Conservation (phyloP, 352 stramenopile genomes). For the Phytopythium litorale region DNA sequence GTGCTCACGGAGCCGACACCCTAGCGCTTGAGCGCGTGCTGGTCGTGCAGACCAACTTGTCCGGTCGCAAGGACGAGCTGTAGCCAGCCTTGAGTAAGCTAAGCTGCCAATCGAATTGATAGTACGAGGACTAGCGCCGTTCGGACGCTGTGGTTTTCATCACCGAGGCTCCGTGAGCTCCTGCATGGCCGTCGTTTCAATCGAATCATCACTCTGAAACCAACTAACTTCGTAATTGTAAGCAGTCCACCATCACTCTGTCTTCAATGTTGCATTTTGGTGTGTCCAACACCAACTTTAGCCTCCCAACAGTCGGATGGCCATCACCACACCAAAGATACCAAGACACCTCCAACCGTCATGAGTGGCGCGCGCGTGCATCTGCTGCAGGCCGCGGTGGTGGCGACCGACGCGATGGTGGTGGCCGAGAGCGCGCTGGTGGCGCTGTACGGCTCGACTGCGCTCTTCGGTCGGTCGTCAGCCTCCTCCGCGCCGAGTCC, state of each 20-base stretch:
- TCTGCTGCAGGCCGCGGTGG: conserved; percentile 1
- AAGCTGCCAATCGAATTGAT: not conserved
- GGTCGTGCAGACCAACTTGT: conserved; percentile 10
- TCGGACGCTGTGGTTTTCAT: no score
- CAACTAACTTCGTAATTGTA: no score
- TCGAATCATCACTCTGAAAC: no score
- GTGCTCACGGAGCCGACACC: not conserved
- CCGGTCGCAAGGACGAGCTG: conserved; percentile 24
- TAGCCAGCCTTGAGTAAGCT: conserved; percentile 7
- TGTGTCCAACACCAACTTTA: no score
- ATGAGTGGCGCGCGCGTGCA: conserved; percentile 2
- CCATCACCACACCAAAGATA: no score
- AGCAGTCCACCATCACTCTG: no score
- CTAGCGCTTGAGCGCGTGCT: not conserved
- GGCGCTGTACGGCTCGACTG: not conserved
- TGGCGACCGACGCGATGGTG: conserved; percentile 1
- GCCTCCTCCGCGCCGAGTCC: not conserved
- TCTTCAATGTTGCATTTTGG: no score
- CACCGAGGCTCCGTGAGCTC: no score
- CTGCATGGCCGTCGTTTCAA: not conserved
- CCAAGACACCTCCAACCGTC: not conserved
- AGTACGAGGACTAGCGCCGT: not conserved
- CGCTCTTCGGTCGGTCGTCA: conserved; percentile 2
- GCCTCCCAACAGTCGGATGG: no score
- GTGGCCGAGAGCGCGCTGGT: conserved; percentile 3